Evolutionary conservation across 345 rosid genomes (phyloP).

Genomic region (Camelina sativa): DNA sequence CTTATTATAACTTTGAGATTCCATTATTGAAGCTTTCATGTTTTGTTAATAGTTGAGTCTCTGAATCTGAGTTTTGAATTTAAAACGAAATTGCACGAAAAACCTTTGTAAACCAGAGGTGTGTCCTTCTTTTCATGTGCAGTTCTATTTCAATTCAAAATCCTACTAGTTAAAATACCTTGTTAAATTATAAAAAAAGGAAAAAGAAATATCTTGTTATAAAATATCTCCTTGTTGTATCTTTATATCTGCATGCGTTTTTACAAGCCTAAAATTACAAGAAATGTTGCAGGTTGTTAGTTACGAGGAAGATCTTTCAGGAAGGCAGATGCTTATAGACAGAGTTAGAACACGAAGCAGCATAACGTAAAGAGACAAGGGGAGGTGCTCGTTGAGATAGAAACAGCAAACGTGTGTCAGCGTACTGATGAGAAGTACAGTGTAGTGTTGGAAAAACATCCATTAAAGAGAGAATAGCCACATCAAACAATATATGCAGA

Average conservation of each 20-base stretch:
- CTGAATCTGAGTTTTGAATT: conserved; percentile 7
- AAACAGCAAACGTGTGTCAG: conserved; percentile 11
- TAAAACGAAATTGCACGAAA: conserved; percentile 8
- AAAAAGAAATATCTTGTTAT: neutral
- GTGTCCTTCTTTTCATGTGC: neutral
- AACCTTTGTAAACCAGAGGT: neutral
- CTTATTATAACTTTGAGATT: conserved; percentile 10
- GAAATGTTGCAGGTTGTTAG: conserved; percentile 68
- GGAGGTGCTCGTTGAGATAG: neutral
- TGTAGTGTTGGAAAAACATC: neutral
- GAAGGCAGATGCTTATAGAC: conserved; percentile 96
- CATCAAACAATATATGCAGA: conserved; percentile 10
- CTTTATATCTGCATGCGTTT: neutral
- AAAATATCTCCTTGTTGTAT: too few species aligned
- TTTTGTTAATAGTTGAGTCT: conserved; percentile 8
- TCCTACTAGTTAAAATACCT: neutral
- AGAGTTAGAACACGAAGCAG: conserved; percentile 88
- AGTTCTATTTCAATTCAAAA: neutral
- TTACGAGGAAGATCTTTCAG: conserved; percentile 95
- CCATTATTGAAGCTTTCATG: conserved; percentile 2
- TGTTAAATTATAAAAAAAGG: too few species aligned
- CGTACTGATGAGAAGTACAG: neutral
- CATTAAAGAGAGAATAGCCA: conserved; percentile 13
- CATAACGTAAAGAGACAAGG: conserved; percentile 45
- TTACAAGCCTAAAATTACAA: neutral